These are phyloP conservation scores for Chenopodium quinoa DNA, from an alignment of 148 eudicot genomes.

Conservation along the genomic window DNA sequence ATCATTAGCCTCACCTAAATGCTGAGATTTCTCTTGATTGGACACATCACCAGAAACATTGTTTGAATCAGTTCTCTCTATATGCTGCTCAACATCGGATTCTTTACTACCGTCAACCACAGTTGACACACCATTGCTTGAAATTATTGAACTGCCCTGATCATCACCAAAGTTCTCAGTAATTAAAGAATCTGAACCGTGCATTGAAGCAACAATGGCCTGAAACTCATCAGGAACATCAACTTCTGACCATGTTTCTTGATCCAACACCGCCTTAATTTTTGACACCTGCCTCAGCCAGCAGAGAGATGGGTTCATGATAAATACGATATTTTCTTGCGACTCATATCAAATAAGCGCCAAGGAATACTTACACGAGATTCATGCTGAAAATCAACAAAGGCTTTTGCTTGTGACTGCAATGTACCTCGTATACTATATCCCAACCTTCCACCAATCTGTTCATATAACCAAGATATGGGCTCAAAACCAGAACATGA, in stretches of 20 bases:
- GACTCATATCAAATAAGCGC: not conserved
- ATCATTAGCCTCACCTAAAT: constrained; percentile 35
- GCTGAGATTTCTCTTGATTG: constrained; percentile 31
- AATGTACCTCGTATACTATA: constrained; percentile 95
- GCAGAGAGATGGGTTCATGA: constrained; percentile 21
- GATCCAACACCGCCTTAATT: constrained; percentile 90
- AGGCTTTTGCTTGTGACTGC: constrained; percentile 95
- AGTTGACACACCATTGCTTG: constrained; percentile 39
- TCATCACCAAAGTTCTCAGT: constrained; percentile 32
- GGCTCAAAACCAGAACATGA: constrained; percentile 32
- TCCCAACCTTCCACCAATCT: constrained; percentile 99
- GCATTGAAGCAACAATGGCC: constrained; percentile 66
- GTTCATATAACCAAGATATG: constrained; percentile 36
- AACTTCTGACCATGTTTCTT: constrained; percentile 96
- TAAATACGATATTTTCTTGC: not conserved
- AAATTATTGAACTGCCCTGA: constrained; percentile 31
- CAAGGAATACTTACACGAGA: constrained; percentile 65
- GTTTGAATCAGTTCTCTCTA: constrained; percentile 34
- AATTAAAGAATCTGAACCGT: constrained; percentile 44
- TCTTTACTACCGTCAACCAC: constrained; percentile 27
- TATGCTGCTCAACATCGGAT: constrained; percentile 38
- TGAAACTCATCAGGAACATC: constrained; percentile 98
- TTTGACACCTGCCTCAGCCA: constrained; percentile 67
- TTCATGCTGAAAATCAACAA: constrained; percentile 94
- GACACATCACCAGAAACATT: constrained; percentile 37